Conservation (phyloP, 1,284 basidiomycete species). For the Malassezia dermatis region DNA sequence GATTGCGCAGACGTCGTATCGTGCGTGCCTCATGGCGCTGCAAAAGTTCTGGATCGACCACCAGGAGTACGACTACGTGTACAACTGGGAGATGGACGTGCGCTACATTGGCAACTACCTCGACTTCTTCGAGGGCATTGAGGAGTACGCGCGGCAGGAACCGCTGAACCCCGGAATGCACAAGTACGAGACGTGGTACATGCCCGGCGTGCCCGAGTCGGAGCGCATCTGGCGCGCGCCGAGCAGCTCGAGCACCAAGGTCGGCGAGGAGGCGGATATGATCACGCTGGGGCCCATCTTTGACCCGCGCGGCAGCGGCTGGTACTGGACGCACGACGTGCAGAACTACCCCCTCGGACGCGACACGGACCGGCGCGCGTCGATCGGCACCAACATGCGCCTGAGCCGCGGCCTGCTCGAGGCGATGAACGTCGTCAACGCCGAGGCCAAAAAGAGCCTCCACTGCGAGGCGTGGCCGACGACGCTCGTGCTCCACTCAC, state of each 20-base stretch:
- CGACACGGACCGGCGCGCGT: conserved; percentile 40
- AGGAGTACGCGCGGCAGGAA: conserved; percentile 43
- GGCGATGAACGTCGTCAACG: conserved; percentile 48
- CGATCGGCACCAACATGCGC: conserved; percentile 48
- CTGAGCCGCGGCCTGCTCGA: conserved; percentile 44
- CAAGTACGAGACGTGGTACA: conserved; percentile 48
- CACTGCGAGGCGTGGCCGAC: conserved; percentile 48
- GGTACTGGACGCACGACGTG: conserved; percentile 48
- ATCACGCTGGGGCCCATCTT: conserved; percentile 48
- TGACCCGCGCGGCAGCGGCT: conserved; percentile 46
- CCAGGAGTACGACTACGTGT: conserved; percentile 47
- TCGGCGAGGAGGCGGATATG: conserved; percentile 44
- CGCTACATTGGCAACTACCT: conserved; percentile 47
- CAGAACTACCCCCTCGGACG: conserved; percentile 44
- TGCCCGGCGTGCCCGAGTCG: conserved; percentile 37
- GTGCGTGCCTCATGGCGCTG: conserved; percentile 46
- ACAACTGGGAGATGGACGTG: conserved; percentile 49
- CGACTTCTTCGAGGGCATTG: conserved; percentile 45
- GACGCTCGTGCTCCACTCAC: conserved; percentile 46
- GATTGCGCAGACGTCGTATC: conserved; percentile 47
- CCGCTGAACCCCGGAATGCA: conserved; percentile 42
- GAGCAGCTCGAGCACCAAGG: conserved; percentile 22
- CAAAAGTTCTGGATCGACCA: conserved; percentile 48
- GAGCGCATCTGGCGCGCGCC: conserved; percentile 43
- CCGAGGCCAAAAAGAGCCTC: conserved; percentile 46